Evolutionary conservation across 768 basidiomycete genomes (phyloP).

Genomic region (Pholiota microspora): DNA sequence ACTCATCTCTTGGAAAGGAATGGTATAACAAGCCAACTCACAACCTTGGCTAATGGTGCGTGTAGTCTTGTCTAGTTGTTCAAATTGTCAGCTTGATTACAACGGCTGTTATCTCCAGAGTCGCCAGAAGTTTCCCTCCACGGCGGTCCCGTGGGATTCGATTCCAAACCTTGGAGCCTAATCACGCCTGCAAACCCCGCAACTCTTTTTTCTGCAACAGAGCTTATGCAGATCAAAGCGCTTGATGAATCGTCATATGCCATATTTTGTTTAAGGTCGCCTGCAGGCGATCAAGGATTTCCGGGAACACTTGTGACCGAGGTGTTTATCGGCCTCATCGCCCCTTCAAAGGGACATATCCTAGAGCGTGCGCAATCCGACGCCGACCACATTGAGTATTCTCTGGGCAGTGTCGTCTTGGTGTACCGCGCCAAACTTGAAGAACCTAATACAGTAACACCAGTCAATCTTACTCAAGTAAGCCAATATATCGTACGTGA

Average conservation of each 20-base stretch:
- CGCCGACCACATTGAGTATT: constrained; percentile 33
- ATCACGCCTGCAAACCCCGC: constrained; percentile 37
- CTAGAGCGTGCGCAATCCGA: constrained; percentile 9
- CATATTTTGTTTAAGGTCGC: constrained; percentile 56
- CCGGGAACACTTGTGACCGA: constrained; percentile 62
- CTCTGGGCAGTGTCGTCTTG: constrained; percentile 64
- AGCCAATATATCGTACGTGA: constrained; percentile 12
- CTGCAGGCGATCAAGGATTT: constrained; percentile 72
- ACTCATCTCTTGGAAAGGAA: constrained; percentile 50
- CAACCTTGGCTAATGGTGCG: constrained; percentile 41
- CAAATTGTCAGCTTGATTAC: not conserved
- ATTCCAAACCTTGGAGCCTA: constrained; percentile 51
- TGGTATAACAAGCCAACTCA: constrained; percentile 47
- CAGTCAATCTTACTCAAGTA: constrained; percentile 77
- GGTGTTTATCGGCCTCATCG: constrained; percentile 48
- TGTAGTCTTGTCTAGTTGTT: not conserved
- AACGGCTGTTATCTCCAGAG: constrained; percentile 33
- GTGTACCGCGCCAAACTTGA: constrained; percentile 72
- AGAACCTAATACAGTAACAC: constrained; percentile 52
- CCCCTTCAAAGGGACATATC: constrained; percentile 23
- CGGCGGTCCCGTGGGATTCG: constrained; percentile 68
- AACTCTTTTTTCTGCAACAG: constrained; percentile 55
- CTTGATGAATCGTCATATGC: constrained; percentile 34
- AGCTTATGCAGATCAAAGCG: constrained; percentile 42
- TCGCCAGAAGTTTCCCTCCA: constrained; percentile 62